phyloP scores from a whole-genome alignment of 495 filamentous ascomycete genomes.

The Xylaria castorea region DNA sequence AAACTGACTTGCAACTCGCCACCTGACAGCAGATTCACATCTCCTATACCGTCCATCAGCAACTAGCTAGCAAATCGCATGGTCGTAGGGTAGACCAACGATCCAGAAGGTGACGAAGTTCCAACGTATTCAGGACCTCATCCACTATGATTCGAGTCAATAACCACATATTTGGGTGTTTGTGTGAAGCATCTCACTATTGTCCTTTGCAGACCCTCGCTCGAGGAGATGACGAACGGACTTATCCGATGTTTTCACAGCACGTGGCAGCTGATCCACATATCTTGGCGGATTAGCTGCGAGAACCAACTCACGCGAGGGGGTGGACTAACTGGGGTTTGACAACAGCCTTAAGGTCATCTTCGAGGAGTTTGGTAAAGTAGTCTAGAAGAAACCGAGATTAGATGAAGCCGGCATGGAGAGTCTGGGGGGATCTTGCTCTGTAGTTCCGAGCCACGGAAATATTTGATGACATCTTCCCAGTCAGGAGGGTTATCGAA shows the following conservation, averaged over 20 bases:
- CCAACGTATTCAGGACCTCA: conserved; percentile 82
- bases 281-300: conserved; percentile 53
- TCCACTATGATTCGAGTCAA: conserved; percentile 53
- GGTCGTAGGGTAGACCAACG: conserved; percentile 47
- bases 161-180: neutral
- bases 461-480: conserved; percentile 98
- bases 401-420: conserved; percentile 17
- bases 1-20: conserved; percentile 70
- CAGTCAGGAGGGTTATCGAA: conserved; percentile 98
- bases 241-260: conserved; percentile 79
- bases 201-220: conserved; percentile 73
- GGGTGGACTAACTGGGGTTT: conserved; percentile 73
- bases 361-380: conserved; percentile 96
- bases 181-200: conserved; percentile 45
- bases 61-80: neutral
- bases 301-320: neutral
- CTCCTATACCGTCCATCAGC: conserved; percentile 40
- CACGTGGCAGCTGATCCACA: conserved; percentile 95
- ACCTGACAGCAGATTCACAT: conserved; percentile 88
- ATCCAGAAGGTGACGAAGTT: conserved; percentile 83
- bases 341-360: conserved; percentile 93
- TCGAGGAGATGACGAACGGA: conserved; percentile 78
- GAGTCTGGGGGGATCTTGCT: conserved; percentile 63
- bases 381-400: conserved; percentile 67
- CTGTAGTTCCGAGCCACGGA: conserved; percentile 95